Evolutionary conservation across 768 basidiomycete genomes (phyloP), one percentile per base, ranked within the genome.

Genomic region (Hortiboletus campestris): DNA sequence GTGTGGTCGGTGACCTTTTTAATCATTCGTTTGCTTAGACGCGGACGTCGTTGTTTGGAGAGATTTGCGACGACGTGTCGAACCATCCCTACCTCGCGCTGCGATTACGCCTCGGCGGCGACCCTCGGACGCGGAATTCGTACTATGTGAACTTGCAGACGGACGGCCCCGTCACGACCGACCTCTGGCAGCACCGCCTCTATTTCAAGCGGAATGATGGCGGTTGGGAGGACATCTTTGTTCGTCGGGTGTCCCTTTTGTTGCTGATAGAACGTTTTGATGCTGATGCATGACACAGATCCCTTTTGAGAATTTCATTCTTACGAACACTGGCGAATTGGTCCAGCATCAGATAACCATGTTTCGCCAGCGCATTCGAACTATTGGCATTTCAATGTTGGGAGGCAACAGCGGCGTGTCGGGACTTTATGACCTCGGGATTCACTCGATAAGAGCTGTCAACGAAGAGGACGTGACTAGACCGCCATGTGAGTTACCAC

Each of bases 131-230:
- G 40, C 83, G 85, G 58, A 84, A 84, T 61, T 86, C 90, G n/a
- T 98, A 94, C 77, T 95, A 89, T 62, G 88, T 93, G 46, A 98
- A 98, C 72, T 75, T 98, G 44, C 94, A 97, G 70, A 96, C 94
- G 3, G 89, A 93, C 49, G 89, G 90, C 1, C 79, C 84, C 42
- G 78, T 90, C 46, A 81, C 84, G 47, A 88, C 85, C 36, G 93
- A 96, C 68, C 75, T 98, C n/a, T 98, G 91, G 87, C 96, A 97
- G 67, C 94, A 98, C 62, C 82, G 91, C 34, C 76, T 98, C n/a
- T 91, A 83, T 72, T 89, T 94, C 68, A 76, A 79, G 47, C 79
- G 82, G 51, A 74, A 76, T 28, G 81, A 86, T 54, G 80, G 83
- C 25, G 74, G 76, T 5, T 95, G 93, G 93, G 88, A 94, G 68